Evolutionary conservation across 2,329 filamentous ascomycete genomes (phyloP).

Genomic region (Pleurostoma richardsiae): DNA sequence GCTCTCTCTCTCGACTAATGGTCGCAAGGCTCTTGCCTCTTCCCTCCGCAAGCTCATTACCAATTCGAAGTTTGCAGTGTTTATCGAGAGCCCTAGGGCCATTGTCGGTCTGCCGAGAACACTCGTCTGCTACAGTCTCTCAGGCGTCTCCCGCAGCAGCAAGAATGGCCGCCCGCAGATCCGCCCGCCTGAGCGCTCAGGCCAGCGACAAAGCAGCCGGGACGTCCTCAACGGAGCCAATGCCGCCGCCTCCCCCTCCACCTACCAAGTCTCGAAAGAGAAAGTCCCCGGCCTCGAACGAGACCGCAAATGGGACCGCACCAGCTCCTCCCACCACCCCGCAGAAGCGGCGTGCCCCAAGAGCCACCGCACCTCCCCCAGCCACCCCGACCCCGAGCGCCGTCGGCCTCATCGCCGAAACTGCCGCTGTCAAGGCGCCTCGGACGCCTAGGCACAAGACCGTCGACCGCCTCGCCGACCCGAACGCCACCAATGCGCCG

Average conservation of each 20-base stretch:
- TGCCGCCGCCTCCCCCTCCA: slow-evolving; percentile 9
- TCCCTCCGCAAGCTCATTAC: too few relatives aligned
- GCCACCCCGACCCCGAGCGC: slow-evolving; percentile 43
- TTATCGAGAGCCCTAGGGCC: too few relatives aligned
- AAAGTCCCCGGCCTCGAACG: slow-evolving; percentile 11
- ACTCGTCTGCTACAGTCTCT: too few relatives aligned
- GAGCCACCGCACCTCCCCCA: slow-evolving; percentile 23
- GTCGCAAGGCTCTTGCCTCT: too few relatives aligned
- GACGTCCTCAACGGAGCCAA: slow-evolving; percentile 1
- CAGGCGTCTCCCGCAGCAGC: not conserved
- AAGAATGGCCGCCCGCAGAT: slow-evolving; percentile 23
- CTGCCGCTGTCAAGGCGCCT: slow-evolving; percentile 8
- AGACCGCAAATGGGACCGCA: slow-evolving; percentile 7
- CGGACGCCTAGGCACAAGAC: slow-evolving; percentile 29
- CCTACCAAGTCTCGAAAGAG: slow-evolving; percentile 17
- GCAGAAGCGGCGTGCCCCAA: slow-evolving; percentile 18
- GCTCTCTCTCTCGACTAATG: too few relatives aligned
- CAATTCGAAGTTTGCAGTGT: too few relatives aligned
- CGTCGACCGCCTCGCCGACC: slow-evolving; percentile 54
- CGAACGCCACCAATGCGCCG: slow-evolving; percentile 62
- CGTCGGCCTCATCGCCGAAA: slow-evolving; percentile 31
- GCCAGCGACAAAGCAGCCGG: slow-evolving; percentile 7
- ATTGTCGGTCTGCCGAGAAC: too few relatives aligned
- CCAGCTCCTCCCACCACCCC: slow-evolving; percentile 19
- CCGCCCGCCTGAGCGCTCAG: slow-evolving; percentile 33